Evolutionary conservation across 2,329 filamentous ascomycete genomes (phyloP).

Genomic region (Venturia oleaginea): DNA sequence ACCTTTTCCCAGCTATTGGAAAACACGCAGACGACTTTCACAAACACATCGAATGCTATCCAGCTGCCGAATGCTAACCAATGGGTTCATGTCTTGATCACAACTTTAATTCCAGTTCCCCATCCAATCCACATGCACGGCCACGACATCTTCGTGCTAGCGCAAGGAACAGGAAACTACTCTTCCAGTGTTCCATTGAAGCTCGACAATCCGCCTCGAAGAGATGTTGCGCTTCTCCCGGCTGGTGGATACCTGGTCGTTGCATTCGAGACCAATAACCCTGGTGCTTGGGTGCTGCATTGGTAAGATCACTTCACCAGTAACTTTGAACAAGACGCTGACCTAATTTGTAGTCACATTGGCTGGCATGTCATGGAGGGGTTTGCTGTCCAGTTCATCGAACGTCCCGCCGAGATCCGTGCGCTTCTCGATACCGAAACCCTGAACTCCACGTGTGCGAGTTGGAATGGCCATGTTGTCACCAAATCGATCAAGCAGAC

Average conservation of each 20-base stretch:
- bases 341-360: not conserved
- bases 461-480: not conserved
- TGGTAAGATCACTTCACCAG: not conserved
- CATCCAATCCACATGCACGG: conserved; percentile 16
- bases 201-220: conserved; percentile 8
- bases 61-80: conserved; percentile 11
- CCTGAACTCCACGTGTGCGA: conserved; percentile 9
- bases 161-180: conserved; percentile 9
- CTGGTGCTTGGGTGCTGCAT: conserved; percentile 10
- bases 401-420: not conserved
- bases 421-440: not conserved
- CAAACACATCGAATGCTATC: conserved; percentile 25
- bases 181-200: conserved; percentile 1
- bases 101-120: not conserved
- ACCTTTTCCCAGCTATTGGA: not conserved
- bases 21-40: conserved; percentile 13
- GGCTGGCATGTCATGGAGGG: conserved; percentile 1
- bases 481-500: conserved; percentile 16
- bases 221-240: conserved; percentile 11
- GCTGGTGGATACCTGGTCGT: conserved; percentile 12
- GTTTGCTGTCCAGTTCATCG: not conserved
- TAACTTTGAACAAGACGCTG: not conserved
- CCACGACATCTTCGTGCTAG: conserved; percentile 15
- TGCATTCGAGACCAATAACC: conserved; percentile 13
- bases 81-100: conserved; percentile 12